Evolutionary conservation across 164 flowering plant species (phyloP).

Genomic region (Santalum album): DNA sequence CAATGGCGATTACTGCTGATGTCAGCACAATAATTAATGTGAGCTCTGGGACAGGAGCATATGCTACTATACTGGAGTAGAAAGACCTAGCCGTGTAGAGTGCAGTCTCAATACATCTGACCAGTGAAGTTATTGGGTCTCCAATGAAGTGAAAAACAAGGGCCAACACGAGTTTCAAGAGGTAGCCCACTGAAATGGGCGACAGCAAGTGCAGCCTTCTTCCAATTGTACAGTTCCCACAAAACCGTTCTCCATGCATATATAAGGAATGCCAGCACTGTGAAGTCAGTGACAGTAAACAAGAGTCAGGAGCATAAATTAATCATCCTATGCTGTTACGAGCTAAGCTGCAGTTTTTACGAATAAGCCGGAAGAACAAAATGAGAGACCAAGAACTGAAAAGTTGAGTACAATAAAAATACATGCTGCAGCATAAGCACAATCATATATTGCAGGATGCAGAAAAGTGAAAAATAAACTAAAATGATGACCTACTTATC

Average conservation of each 20-base stretch:
- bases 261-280: conserved; percentile 56
- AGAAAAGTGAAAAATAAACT: no score
- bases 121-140: conserved; percentile 48
- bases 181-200: conserved; percentile 36
- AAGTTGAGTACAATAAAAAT: no score
- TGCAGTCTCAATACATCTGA: conserved; percentile 42
- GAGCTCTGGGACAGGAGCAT: conserved; percentile 69
- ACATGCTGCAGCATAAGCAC: no score
- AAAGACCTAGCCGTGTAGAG: conserved; percentile 48
- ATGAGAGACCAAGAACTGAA: no score
- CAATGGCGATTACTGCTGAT: conserved; percentile 59
- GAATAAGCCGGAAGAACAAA: no score
- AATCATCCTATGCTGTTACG: no score
- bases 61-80: conserved; percentile 62
- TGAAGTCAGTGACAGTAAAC: conserved; percentile 10
- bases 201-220: conserved; percentile 27
- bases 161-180: conserved; percentile 49
- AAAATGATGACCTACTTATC: no score
- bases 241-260: conserved; percentile 85
- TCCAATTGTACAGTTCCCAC: conserved; percentile 82
- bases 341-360: no score
- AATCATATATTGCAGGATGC: no score
- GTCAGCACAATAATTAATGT: conserved; percentile 47
- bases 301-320: no score
- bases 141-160: conserved; percentile 54